These are phyloP conservation scores for Lodderomyces metapsilosis DNA, from an alignment of 1,139 yeast genomes.

Conservation along the genomic window DNA sequence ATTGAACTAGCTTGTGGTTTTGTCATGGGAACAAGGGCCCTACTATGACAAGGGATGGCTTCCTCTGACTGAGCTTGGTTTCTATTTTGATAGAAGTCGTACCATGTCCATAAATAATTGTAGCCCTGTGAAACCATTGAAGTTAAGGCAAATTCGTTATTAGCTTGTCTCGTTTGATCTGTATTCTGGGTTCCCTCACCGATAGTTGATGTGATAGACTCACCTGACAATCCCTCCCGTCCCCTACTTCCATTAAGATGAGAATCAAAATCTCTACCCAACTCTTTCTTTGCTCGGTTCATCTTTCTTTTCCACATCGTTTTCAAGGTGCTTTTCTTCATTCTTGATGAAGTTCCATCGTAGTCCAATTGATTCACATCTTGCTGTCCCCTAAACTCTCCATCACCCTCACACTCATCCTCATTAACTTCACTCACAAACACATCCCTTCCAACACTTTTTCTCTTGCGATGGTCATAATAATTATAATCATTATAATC, in stretches of 20 bases:
- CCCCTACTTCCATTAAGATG: constrained; percentile 16
- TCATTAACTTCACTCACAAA: constrained; percentile 17
- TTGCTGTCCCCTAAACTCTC: neutral
- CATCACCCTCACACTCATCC: constrained; percentile 19
- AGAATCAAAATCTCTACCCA: constrained; percentile 31
- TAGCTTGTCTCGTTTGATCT: constrained; percentile 14
- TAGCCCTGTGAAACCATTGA: neutral
- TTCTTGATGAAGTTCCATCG: constrained; percentile 3
- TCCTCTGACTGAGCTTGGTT: neutral
- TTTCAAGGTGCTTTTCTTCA: constrained; percentile 22
- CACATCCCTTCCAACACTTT: constrained; percentile 7
- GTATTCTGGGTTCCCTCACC: constrained; percentile 10
- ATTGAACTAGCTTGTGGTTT: neutral
- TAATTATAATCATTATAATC: constrained; percentile 40
- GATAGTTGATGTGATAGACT: constrained; percentile 2
- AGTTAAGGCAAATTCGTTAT: neutral
- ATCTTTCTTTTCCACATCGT: constrained; percentile 26
- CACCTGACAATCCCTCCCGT: constrained; percentile 17
- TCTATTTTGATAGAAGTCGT: constrained; percentile 24
- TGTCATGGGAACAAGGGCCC: neutral
- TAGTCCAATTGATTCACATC: neutral
- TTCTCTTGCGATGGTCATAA: constrained; percentile 23
- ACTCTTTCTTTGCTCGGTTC: constrained; percentile 28
- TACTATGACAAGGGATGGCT: too few species aligned
- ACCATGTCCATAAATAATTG: constrained; percentile 36